Base-by-base conservation (phyloP, 805 yeast species). In the Barnettozyma siamensis region DNA sequence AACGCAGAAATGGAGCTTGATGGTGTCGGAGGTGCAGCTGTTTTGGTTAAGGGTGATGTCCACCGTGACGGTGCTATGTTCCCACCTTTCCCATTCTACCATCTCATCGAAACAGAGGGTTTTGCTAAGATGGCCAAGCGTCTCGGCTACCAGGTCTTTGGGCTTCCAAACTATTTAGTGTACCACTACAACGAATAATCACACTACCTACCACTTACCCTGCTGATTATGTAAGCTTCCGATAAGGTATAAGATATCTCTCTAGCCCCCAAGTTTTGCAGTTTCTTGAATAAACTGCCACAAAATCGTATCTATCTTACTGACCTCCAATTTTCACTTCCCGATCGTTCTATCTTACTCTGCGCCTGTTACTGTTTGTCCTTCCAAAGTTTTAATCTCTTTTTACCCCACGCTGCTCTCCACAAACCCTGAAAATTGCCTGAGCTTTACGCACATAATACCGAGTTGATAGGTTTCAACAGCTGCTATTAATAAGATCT, bases 61-160 rank as follows among this genome's bases (percentile, higher is more conserved):
- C 99, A 93, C 65, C 76, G 99, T 61, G 99, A 93, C 63, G 99
- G 99, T 38, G 98, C 98, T 41, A 91, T 93, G 97, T 93, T 93
- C 77, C 99, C 99, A 15, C 86, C 94, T 37, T 93, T 93, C 77
- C 93, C 99, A 45, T 93, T 93, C 71, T 89, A 91, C 62, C 95
- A 93, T 62, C 73, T 93, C 62, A 88, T 93, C 49, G 99, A 93
- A 69, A 89, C 97, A 9, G 99, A 93, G 66, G 99, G 99, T 15
- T 93, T 93, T 65, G 97, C 93, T n/a, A 83, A 83, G 63, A 93
- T 93, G 98, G 96, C 96, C 33, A 88, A 88, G 63, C 73, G 98
- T 53, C 72, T 93, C 48, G 95, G 95, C 26, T 89, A 93, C 64
- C 85, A 83, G 54, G 88, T 89, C 18, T 83, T 71, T 59, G 99